These are phyloP conservation scores for Serendipita indica DNA, from an alignment of 768 basidiomycete genomes.

Conservation along the genomic window DNA sequence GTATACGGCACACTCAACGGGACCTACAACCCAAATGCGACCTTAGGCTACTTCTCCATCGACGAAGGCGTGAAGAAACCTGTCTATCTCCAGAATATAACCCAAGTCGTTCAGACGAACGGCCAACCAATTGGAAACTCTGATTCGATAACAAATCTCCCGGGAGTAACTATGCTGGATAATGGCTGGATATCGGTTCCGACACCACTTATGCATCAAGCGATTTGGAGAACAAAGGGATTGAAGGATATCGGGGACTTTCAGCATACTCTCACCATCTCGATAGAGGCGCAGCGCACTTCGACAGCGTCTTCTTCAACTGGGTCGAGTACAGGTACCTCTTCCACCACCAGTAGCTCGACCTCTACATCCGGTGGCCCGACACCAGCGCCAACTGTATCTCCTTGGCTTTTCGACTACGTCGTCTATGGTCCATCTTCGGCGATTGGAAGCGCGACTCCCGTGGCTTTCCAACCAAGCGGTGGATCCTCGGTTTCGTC, in stretches of 20 bases:
- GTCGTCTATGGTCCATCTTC: conserved; percentile 3
- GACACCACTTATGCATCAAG: not conserved
- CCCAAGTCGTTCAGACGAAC: not conserved
- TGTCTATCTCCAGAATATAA: not conserved
- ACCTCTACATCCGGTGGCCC: not conserved
- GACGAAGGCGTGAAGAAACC: not conserved
- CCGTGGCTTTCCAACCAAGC: not conserved
- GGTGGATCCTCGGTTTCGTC: not conserved
- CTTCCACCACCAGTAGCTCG: not conserved
- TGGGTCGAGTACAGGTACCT: not conserved
- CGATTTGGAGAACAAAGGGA: not conserved
- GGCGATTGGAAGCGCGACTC: not conserved
- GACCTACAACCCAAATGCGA: not conserved
- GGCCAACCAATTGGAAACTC: not conserved
- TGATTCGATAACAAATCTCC: not conserved
- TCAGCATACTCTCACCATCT: not conserved
- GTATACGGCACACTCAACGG: conserved; percentile 3
- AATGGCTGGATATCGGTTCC: not conserved
- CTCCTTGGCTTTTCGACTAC: not conserved
- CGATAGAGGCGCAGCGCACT: not conserved
- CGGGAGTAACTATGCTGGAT: not conserved
- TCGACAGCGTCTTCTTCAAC: not conserved
- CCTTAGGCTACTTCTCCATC: not conserved
- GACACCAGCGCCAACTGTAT: not conserved
- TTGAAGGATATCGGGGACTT: not conserved